Base-by-base conservation (phyloP, 2,329 filamentous ascomycete species). In the Botrytis pseudocinerea region DNA sequence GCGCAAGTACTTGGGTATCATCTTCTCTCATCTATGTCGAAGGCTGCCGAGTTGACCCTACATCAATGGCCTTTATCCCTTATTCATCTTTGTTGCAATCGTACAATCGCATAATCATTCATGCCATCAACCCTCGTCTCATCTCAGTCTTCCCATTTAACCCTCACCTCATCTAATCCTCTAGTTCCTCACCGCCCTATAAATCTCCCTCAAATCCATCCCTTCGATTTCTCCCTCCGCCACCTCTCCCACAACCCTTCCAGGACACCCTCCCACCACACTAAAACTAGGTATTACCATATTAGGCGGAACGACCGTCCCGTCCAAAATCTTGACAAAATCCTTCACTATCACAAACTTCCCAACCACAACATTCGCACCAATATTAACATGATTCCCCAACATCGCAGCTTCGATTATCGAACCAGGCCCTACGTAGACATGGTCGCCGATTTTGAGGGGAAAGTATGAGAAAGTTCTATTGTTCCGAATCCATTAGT, bases 241-340 rank as follows among this genome's bases (percentile, higher is more conserved):
- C 2, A 97, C 87, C 83, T 97, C 94, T 1, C 93, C 94, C 6
- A 97, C 87, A 65, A 97, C 91, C 72, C 92, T 86, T 0, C 91
- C 94, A 1, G 94, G 94, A 80, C 89, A 86, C 0, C 94, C 94
- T 0, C 91, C 95, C n/a, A 99, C 94, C 72, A 98, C 89, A 72
- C 91, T 95, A 81, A 96, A 97, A 80, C 94, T 95, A 1, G 95
- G 94, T 72, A 98, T 92, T 38, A 98, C 93, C 91, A 97, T 97
- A 74, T 94, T 92, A 0, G 92, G 86, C 2, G 96, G 93, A 9
- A 99, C 88, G 6, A 98, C 91, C 0, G 93, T 90, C 44, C 92
- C 92, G 74, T 97, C 94, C 77, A 98, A 83, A 59, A 99, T 90
- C 81, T 92, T 92, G 65, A 97, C 94, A 80, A 94, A 97, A 82